These are phyloP conservation scores for Aureobasidium vineae DNA, from an alignment of 2,329 filamentous ascomycete genomes.

Conservation along the genomic window DNA sequence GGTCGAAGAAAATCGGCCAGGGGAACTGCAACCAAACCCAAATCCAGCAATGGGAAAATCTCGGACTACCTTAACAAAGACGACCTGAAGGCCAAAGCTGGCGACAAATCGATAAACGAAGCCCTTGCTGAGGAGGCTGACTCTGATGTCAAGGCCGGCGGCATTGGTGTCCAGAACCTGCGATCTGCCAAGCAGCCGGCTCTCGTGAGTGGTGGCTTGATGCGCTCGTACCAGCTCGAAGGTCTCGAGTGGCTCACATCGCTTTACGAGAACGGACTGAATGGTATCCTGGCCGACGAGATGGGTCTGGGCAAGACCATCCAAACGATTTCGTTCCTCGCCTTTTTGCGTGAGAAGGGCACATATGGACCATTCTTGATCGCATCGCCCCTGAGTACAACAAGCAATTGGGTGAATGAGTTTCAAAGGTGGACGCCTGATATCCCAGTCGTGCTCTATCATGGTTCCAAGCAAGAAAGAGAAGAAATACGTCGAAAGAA, in stretches of 20 bases:
- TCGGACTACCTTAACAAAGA: slow-evolving; percentile 61
- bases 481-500: slow-evolving; percentile 69
- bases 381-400: slow-evolving; percentile 82
- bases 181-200: slow-evolving; percentile 82
- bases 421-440: slow-evolving; percentile 86
- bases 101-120: slow-evolving; percentile 55
- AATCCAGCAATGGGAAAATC: slow-evolving; percentile 47
- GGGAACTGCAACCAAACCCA: slow-evolving; percentile 43
- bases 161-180: slow-evolving; percentile 65
- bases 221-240: slow-evolving; percentile 93
- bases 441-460: slow-evolving; percentile 87
- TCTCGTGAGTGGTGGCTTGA: slow-evolving; percentile 79
- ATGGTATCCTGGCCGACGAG: slow-evolving; percentile 87
- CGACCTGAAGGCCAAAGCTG: slow-evolving; percentile 54
- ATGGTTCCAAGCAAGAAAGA: slow-evolving; percentile 78
- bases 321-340: slow-evolving; percentile 84
- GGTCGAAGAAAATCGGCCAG: slow-evolving; percentile 27
- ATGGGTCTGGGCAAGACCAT: slow-evolving; percentile 95
- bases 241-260: slow-evolving; percentile 89
- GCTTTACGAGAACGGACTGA: slow-evolving; percentile 84
- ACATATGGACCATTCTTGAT: slow-evolving; percentile 88
- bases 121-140: slow-evolving; percentile 59
- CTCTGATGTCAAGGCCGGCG: slow-evolving; percentile 57
- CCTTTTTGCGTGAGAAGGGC: slow-evolving; percentile 82
- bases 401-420: slow-evolving; percentile 95